These are phyloP conservation scores for Rauvolfia tetraphylla DNA, from an alignment of 257 asterid species.

Conservation along the genomic window DNA sequence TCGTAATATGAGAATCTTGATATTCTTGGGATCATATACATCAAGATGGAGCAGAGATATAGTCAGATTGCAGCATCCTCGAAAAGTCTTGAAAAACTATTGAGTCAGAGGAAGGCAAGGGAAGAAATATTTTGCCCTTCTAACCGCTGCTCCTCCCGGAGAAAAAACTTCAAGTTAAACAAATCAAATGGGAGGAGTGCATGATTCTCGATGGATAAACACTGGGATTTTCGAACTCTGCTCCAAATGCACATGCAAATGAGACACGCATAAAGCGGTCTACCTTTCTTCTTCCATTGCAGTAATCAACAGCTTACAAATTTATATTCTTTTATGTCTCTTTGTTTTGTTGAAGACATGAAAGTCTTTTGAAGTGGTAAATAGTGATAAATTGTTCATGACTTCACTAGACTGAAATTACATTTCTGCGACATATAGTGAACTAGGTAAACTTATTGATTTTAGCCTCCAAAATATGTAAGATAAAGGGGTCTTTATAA, in stretches of 20 bases:
- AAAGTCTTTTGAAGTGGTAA: not conserved
- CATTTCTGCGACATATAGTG: no score
- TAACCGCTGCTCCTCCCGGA: not conserved
- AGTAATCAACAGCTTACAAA: not conserved
- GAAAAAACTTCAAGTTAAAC: no score
- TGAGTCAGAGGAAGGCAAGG: no score
- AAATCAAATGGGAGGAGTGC: not conserved
- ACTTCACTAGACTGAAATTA: no score
- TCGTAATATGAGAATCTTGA: conserved; percentile 12
- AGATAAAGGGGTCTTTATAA: no score
- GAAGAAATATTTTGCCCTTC: not conserved
- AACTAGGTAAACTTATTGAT: no score
- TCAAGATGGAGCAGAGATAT: not conserved
- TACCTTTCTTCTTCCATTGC: not conserved
- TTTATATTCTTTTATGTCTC: no score
- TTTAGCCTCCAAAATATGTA: no score
- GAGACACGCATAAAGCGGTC: not conserved
- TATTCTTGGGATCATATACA: conserved; percentile 9
- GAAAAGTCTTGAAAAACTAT: not conserved
- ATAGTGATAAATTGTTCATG: no score
- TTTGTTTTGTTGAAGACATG: not conserved
- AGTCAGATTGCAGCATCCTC: not conserved
- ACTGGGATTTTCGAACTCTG: not conserved
- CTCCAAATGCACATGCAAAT: not conserved
- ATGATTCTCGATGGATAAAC: conserved; percentile 7